Evolutionary conservation across 129 eudicot genomes (phyloP), one percentile per base, ranked within the genome.

Genomic region (Artemisia annua): DNA sequence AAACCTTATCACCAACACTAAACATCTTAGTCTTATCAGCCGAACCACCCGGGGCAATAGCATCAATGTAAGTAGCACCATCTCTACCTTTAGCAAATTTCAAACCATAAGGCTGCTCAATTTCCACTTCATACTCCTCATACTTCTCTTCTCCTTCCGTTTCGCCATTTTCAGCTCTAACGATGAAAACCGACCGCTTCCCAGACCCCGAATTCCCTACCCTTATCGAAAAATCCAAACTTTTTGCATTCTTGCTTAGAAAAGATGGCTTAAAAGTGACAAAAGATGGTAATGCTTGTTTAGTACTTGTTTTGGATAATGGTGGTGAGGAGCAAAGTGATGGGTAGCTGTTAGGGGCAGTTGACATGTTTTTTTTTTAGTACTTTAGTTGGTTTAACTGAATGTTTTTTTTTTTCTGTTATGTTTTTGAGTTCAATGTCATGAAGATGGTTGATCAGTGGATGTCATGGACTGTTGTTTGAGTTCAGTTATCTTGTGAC

Each of bases 61-160:
- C 98, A 76, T 94, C 98, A 66, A 94, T 94, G 81, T 94, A 94
- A 67, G 97, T 90, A 12, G 85, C 93, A 55, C 99, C 97, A 82
- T 94, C 99, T 85, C 99, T 88, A 10, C 99, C 99, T 78, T 94
- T 94, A 5, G 84, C 81, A 64, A 94, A 94, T 59, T 64, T 90
- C 75, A 94, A 71, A 3, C 98, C 98, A 67, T 71, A 87, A n/a
- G 97, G 98, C 85, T 90, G 97, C 62, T 81, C 85, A 17, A 94
- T 28, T 79, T 90, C 98, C 13, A 90, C 99, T 68, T 90, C 99
- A 73, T 94, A 90, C 79, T 87, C 97, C 66, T 87, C 96, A 63
- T 76, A 82, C 59, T 73, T 70, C n/a, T 87, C 82, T 24, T 86
- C 82, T 39, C 76, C 82, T 67, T 80, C 86, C n/a, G 53, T 11